Evolutionary conservation across 805 yeast genomes (phyloP).

Genomic region (Kluyveromyces dobzhanskii): DNA sequence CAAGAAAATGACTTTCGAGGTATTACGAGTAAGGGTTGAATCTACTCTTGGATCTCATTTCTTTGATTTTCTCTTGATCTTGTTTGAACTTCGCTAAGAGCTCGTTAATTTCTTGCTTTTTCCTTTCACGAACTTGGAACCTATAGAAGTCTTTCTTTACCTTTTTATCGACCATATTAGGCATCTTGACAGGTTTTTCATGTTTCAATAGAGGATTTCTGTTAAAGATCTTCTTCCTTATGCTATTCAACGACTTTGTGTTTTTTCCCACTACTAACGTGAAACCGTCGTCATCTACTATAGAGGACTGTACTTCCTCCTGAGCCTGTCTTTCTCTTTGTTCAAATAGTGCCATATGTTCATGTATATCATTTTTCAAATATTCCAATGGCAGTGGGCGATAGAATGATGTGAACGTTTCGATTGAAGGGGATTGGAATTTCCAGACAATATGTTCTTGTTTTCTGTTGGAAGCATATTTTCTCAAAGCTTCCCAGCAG

Average conservation of each 20-base stretch:
- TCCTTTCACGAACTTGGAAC: constrained; percentile 89
- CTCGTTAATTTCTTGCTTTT: constrained; percentile 88
- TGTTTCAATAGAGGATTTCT: constrained; percentile 28
- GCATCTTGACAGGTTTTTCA: constrained; percentile 16
- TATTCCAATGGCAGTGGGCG: constrained; percentile 39
- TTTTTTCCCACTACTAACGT: constrained; percentile 83
- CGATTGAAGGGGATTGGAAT: constrained; percentile 28
- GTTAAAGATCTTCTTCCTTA: constrained; percentile 27
- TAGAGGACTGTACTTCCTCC: constrained; percentile 45
- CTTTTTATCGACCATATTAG: constrained; percentile 48
- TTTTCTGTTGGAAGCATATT: constrained; percentile 48
- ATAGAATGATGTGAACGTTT: constrained; percentile 36
- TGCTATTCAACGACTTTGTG: constrained; percentile 56
- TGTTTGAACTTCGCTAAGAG: constrained; percentile 74
- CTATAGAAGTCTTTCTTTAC: constrained; percentile 86
- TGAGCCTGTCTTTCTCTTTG: constrained; percentile 55
- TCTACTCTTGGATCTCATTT: constrained; percentile 71
- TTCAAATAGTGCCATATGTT: constrained; percentile 59
- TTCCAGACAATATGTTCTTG: constrained; percentile 30
- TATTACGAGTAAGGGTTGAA: constrained; percentile 68
- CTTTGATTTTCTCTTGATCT: constrained; percentile 79
- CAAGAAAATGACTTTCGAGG: no score
- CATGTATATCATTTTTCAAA: constrained; percentile 49
- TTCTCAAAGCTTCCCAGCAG: constrained; percentile 48
- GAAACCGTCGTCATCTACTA: constrained; percentile 91